A percentile compares a stretch with the other conserved stretches of the same genome.
Evolutionary conservation across 805 yeast species (phyloP).

Genomic region (Teunomyces stri): DNA sequence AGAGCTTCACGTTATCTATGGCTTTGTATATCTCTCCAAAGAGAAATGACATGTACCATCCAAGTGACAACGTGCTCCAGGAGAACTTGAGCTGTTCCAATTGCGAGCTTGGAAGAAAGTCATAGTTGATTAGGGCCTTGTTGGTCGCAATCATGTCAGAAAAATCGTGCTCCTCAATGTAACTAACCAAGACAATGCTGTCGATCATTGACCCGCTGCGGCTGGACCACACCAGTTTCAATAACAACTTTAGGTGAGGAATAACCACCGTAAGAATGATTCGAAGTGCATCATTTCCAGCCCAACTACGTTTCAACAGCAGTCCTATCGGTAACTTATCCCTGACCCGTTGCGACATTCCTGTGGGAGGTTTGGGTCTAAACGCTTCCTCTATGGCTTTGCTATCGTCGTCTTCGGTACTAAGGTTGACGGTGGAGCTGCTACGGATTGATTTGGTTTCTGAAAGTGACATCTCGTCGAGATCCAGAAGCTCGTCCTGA

Average conservation of each 20-base stretch:
- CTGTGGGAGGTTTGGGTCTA: slow-evolving; percentile 52
- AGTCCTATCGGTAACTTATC: slow-evolving; percentile 52
- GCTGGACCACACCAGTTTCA: slow-evolving; percentile 26
- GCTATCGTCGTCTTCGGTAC: slow-evolving; percentile 4
- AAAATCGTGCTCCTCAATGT: slow-evolving; percentile 40
- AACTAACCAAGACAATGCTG: slow-evolving; percentile 32
- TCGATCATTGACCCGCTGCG: slow-evolving; percentile 19
- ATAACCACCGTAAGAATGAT: slow-evolving; percentile 41
- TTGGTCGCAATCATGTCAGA: slow-evolving; percentile 16
- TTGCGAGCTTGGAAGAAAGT: slow-evolving; percentile 42
- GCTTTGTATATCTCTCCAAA: slow-evolving; percentile 55
- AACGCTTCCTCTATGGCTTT: slow-evolving; percentile 39
- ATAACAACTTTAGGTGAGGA: slow-evolving; percentile 29
- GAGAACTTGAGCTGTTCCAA: slow-evolving; percentile 48
- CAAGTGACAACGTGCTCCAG: slow-evolving; percentile 65
- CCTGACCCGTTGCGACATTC: slow-evolving; percentile 58
- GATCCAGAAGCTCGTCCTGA: slow-evolving; percentile 7
- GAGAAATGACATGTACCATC: slow-evolving; percentile 71
- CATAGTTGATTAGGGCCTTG: slow-evolving; percentile 33
- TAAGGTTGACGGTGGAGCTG: background rate
- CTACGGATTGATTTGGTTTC: slow-evolving; percentile 2
- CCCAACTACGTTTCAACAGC: slow-evolving; percentile 53
- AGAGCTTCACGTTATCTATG: slow-evolving; percentile 16
- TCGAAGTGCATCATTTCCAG: slow-evolving; percentile 50
- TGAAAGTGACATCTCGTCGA: background rate